Percentiles rank a stretch among this genome's conserved stretches.
Conservation (phyloP, 2,329 filamentous ascomycete genomes). For the Clathrospora elynae region DNA sequence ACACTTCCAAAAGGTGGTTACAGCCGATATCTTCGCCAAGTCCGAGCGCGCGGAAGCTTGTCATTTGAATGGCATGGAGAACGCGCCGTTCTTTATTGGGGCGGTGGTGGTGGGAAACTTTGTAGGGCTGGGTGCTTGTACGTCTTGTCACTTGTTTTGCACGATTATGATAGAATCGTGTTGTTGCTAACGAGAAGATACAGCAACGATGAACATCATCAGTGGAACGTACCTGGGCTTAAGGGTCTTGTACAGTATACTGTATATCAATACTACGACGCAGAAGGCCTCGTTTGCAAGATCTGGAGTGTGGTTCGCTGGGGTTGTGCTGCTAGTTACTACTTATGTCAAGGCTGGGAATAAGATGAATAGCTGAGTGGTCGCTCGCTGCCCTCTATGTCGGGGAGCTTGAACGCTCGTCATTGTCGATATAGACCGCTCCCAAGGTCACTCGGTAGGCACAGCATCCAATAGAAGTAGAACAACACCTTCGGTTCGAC, state of each 20-base stretch:
- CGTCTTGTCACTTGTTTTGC: no score
- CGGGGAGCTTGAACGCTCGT: no score
- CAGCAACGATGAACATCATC: slow-evolving; percentile 31
- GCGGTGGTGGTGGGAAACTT: slow-evolving; percentile 52
- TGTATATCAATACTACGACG: slow-evolving; percentile 29
- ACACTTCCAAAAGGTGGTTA: slow-evolving; percentile 43
- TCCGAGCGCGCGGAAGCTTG: slow-evolving; percentile 54
- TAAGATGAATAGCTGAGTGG: no score
- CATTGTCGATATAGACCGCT: no score
- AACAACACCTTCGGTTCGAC: no score
- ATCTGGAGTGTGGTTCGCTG: slow-evolving; percentile 20
- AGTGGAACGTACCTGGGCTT: slow-evolving; percentile 22
- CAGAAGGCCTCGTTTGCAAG: slow-evolving; percentile 25
- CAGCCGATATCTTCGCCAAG: slow-evolving; percentile 38
- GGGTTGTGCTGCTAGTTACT: slow-evolving; percentile 16
- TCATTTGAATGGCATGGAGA: slow-evolving; percentile 55
- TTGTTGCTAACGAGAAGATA: background rate
- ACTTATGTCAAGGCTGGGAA: slow-evolving; percentile 33
- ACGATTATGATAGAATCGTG: background rate
- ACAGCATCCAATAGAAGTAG: no score
- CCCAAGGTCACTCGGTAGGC: no score
- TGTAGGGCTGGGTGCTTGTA: slow-evolving; percentile 36
- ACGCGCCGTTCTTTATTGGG: slow-evolving; percentile 52
- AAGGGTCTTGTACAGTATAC: slow-evolving; percentile 26
- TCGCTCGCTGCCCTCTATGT: no score